Percentiles rank a stretch among this genome's conserved stretches.
Evolutionary conservation across 306 rosid genomes (phyloP).

Genomic region (Vicia villosa): DNA sequence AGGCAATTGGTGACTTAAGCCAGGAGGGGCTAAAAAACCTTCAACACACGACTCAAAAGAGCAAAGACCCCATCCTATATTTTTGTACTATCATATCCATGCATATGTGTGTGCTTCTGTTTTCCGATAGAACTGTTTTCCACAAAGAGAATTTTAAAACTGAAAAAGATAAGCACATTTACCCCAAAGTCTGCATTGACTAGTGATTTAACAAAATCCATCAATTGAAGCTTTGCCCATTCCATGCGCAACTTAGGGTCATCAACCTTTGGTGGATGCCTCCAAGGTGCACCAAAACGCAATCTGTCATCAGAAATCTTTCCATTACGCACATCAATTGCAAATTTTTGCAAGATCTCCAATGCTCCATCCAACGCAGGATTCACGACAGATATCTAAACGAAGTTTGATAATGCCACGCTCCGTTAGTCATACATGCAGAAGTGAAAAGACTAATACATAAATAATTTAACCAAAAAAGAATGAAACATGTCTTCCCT

Average conservation of each 20-base stretch:
- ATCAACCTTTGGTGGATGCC: conserved; percentile 78
- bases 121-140: conserved; percentile 8
- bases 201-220: conserved; percentile 83
- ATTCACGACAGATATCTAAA: conserved; percentile 80
- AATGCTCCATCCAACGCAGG: conserved; percentile 91
- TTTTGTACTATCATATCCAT: conserved; percentile 13
- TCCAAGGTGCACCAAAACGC: conserved; percentile 98
- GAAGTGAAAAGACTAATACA: conserved; percentile 17
- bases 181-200: conserved; percentile 87
- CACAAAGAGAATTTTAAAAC: conserved; percentile 13
- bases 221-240: conserved; percentile 92
- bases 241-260: conserved; percentile 56
- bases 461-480: conserved; percentile 21
- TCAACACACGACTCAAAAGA: background rate
- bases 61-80: conserved; percentile 10
- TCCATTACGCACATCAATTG: conserved; percentile 62
- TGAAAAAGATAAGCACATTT: conserved; percentile 39
- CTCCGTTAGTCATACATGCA: conserved; percentile 29
- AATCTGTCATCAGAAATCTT: conserved; percentile 67
- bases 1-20: background rate
- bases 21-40: background rate
- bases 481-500: background rate
- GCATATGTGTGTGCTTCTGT: background rate
- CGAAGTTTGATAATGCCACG: conserved; percentile 37
- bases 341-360: conserved; percentile 75